These are phyloP conservation scores for Cystobasidium ongulense DNA, from an alignment of 768 basidiomycete genomes.

Conservation along the genomic window DNA sequence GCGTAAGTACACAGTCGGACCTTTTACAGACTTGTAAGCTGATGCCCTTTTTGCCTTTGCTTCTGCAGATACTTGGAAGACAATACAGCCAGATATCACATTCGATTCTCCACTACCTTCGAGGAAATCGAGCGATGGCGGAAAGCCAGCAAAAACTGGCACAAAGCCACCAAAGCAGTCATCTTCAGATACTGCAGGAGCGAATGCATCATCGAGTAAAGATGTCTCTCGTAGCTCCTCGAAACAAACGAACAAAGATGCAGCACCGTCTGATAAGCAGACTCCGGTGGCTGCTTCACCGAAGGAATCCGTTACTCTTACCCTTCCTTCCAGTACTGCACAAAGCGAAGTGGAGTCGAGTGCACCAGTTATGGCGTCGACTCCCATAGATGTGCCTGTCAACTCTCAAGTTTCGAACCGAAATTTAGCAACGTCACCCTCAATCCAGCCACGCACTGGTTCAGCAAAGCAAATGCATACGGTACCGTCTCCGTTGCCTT, in stretches of 20 bases:
- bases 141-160: background rate
- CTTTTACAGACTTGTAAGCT: background rate
- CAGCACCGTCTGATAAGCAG: background rate
- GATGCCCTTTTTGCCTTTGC: background rate
- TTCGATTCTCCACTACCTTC: slow-evolving; percentile 6
- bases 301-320: background rate
- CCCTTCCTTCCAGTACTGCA: background rate
- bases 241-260: background rate
- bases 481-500: background rate
- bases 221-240: background rate
- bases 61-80: slow-evolving; percentile 6
- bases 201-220: background rate
- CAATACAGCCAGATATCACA: background rate
- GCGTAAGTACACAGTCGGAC: background rate
- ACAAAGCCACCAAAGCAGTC: background rate
- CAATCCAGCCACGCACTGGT: background rate
- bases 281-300: background rate
- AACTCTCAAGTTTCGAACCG: background rate
- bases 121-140: background rate
- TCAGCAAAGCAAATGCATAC: background rate
- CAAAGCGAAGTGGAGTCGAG: background rate
- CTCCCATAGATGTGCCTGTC: background rate
- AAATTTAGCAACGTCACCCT: background rate
- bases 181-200: background rate
- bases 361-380: background rate